phyloP scores from a whole-genome alignment of 768 basidiomycete species.

The Suillus paluster region DNA sequence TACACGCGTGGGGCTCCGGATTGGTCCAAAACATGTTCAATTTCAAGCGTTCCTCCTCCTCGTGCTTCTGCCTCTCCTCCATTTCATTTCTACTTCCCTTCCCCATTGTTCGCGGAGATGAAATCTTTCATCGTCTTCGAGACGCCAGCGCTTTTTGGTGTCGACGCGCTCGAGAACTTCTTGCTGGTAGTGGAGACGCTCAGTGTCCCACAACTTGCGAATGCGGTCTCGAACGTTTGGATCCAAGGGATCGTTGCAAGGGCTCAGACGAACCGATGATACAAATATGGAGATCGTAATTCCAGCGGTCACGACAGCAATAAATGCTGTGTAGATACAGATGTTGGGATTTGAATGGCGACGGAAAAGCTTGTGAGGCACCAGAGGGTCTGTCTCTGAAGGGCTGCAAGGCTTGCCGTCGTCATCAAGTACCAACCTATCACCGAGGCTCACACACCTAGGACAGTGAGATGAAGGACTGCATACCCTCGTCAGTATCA shows the following conservation, averaged over 20 bases:
- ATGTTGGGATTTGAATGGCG: background rate
- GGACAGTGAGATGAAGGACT: background rate
- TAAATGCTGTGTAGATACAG: background rate
- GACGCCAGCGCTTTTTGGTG: slow-evolving; percentile 20
- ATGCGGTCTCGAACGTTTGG: slow-evolving; percentile 24
- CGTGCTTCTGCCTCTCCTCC: slow-evolving; percentile 19
- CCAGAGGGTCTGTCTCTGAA: slow-evolving; percentile 1
- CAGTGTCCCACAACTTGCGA: slow-evolving; percentile 24
- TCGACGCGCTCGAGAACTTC: slow-evolving; percentile 13
- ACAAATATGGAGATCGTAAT: too few relatives aligned
- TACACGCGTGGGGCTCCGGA: slow-evolving; percentile 26
- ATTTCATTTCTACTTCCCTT: slow-evolving; percentile 2
- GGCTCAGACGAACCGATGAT: slow-evolving; percentile 7
- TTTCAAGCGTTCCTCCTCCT: slow-evolving; percentile 24
- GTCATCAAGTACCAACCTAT: background rate
- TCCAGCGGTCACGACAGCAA: background rate
- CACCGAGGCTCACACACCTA: background rate
- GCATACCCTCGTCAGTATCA: background rate
- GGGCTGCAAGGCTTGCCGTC: background rate
- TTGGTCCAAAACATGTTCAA: slow-evolving; percentile 28
- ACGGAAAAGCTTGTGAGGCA: background rate
- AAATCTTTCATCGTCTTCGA: slow-evolving; percentile 18
- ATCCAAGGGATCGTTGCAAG: slow-evolving; percentile 24
- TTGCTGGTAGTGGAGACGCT: slow-evolving; percentile 22
- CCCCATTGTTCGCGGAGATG: background rate